Evolutionary conservation across 768 basidiomycete genomes (phyloP).

Genomic region (Tricholoma bakamatsutake): DNA sequence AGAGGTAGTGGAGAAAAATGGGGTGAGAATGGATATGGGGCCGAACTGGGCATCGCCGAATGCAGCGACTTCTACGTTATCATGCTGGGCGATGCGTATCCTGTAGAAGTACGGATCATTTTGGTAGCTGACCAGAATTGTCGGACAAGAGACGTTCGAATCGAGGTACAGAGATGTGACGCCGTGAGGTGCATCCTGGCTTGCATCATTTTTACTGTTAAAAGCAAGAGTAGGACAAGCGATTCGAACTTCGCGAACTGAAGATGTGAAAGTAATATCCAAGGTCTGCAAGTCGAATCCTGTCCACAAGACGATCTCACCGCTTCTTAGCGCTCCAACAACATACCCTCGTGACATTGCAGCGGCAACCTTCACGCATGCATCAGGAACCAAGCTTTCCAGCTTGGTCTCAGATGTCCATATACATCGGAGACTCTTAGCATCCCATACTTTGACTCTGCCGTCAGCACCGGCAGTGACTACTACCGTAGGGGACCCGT

Average conservation of each 20-base stretch:
- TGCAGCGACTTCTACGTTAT: slow-evolving; percentile 25
- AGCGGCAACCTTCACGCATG: slow-evolving; percentile 45
- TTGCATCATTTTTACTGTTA: neutral
- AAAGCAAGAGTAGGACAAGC: slow-evolving; percentile 25
- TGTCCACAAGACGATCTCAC: slow-evolving; percentile 52
- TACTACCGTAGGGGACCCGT: slow-evolving; percentile 22
- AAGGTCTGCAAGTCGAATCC: slow-evolving; percentile 29
- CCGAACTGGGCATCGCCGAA: slow-evolving; percentile 53
- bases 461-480: slow-evolving; percentile 61
- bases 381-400: slow-evolving; percentile 35
- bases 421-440: slow-evolving; percentile 43
- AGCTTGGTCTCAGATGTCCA: slow-evolving; percentile 52
- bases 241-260: slow-evolving; percentile 27
- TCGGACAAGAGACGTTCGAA: slow-evolving; percentile 16
- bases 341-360: slow-evolving; percentile 38
- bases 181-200: slow-evolving; percentile 12
- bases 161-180: slow-evolving; percentile 23
- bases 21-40: slow-evolving; percentile 41
- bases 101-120: slow-evolving; percentile 50
- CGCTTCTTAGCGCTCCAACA: slow-evolving; percentile 47
- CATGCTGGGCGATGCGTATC: slow-evolving; percentile 27
- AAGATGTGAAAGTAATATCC: slow-evolving; percentile 12
- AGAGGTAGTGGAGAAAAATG: slow-evolving; percentile 38
- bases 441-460: slow-evolving; percentile 69
- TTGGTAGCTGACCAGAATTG: slow-evolving; percentile 47